Percentiles rank a stretch among this genome's conserved stretches.
Conservation (phyloP, 2,329 filamentous ascomycete species). For the Sporothrix humicola region DNA sequence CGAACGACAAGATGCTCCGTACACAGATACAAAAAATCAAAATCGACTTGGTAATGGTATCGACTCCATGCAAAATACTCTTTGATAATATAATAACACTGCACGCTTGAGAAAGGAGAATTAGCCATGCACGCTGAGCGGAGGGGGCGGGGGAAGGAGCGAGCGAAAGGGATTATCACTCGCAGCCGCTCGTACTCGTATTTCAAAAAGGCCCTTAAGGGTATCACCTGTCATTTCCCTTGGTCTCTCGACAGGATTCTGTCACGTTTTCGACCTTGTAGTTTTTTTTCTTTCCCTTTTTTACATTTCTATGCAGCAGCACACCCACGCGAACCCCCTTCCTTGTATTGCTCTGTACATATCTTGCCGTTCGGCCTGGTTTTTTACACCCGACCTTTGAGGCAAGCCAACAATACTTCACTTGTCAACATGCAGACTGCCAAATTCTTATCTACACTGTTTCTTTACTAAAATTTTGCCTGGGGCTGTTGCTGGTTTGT, state of each 20-base stretch:
- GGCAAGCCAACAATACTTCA: too few species aligned
- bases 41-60: too few species aligned
- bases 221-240: constrained; percentile 12
- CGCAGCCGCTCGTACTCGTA: background rate
- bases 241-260: background rate
- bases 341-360: background rate
- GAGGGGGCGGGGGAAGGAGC: background rate
- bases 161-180: background rate
- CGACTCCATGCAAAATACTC: too few species aligned
- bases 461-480: too few species aligned
- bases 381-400: background rate
- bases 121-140: background rate
- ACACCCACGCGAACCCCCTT: background rate
- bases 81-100: too few species aligned
- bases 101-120: background rate
- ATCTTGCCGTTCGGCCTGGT: background rate
- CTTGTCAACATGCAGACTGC: too few species aligned
- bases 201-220: background rate
- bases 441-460: too few species aligned
- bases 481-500: too few species aligned
- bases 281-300: background rate
- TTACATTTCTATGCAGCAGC: constrained; percentile 14
- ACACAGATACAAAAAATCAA: too few species aligned
- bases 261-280: background rate
- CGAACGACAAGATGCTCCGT: too few species aligned